Conservation (phyloP, 2,329 filamentous ascomycete species). For the Trichophyton schoenleinii region DNA sequence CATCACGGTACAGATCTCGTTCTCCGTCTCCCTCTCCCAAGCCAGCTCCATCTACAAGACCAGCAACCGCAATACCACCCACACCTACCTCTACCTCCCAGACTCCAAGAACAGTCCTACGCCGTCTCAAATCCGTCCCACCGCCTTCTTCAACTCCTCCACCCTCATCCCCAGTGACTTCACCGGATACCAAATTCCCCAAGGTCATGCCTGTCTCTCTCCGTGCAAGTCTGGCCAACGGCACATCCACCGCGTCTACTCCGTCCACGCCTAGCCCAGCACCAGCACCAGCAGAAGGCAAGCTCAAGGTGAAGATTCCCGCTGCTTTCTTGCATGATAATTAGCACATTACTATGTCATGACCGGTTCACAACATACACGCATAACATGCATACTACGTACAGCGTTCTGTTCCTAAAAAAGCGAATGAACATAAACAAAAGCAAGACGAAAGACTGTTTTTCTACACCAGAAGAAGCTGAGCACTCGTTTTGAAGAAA, state of each 20-base stretch:
- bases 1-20: background rate
- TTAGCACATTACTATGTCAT: background rate
- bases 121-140: background rate
- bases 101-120: background rate
- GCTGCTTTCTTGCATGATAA: slow-evolving; percentile 1
- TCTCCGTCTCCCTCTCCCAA: background rate
- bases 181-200: background rate
- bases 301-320: background rate
- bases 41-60: background rate
- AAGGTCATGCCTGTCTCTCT: background rate
- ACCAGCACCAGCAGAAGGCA: background rate
- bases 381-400: background rate
- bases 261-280: background rate
- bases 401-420: too few relatives aligned
- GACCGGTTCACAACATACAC: background rate
- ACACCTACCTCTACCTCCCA: background rate
- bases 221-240: background rate
- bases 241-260: background rate
- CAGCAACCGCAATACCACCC: background rate
- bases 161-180: background rate
- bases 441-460: background rate
- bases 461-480: too few relatives aligned
- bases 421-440: background rate
- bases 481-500: background rate
- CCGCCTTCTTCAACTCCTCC: background rate